Conservation (phyloP, 164 flowering plant species). For the Paratinospora sagittata region DNA sequence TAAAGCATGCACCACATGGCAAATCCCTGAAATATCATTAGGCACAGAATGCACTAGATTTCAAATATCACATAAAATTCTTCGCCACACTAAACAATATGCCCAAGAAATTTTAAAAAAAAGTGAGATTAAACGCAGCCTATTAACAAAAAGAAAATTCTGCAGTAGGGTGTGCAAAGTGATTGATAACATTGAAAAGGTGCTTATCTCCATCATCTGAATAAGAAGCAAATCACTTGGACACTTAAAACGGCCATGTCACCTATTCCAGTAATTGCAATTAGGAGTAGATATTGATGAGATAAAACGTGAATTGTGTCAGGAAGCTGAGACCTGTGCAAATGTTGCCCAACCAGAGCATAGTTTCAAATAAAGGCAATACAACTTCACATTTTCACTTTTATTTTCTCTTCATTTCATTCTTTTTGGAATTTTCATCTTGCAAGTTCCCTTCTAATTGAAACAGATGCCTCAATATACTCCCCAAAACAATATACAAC, state of each 20-base stretch:
- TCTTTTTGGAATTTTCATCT: not conserved
- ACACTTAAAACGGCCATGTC: too few relatives aligned
- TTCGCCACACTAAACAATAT: not conserved
- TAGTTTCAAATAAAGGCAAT: too few relatives aligned
- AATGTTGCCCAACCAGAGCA: too few relatives aligned
- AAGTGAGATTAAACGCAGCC: not conserved
- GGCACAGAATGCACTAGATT: not conserved
- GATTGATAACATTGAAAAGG: not conserved
- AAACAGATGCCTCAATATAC: not conserved
- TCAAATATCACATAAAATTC: not conserved
- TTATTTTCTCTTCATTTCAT: too few relatives aligned
- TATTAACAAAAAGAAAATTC: not conserved
- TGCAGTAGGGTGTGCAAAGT: not conserved
- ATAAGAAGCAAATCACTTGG: too few relatives aligned
- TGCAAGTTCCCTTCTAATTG: not conserved
- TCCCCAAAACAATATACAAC: not conserved
- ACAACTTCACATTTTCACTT: too few relatives aligned
- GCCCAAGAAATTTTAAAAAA: too few relatives aligned
- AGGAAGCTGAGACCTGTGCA: too few relatives aligned
- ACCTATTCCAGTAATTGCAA: too few relatives aligned
- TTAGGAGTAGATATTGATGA: too few relatives aligned
- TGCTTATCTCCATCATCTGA: too few relatives aligned
- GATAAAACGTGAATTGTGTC: too few relatives aligned
- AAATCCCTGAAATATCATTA: constrained; percentile 36
- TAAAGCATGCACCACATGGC: constrained; percentile 46